Evolutionary conservation across 257 asterid genomes (phyloP), one percentile per base, ranked within the genome.

Genomic region (Asclepias syriaca): DNA sequence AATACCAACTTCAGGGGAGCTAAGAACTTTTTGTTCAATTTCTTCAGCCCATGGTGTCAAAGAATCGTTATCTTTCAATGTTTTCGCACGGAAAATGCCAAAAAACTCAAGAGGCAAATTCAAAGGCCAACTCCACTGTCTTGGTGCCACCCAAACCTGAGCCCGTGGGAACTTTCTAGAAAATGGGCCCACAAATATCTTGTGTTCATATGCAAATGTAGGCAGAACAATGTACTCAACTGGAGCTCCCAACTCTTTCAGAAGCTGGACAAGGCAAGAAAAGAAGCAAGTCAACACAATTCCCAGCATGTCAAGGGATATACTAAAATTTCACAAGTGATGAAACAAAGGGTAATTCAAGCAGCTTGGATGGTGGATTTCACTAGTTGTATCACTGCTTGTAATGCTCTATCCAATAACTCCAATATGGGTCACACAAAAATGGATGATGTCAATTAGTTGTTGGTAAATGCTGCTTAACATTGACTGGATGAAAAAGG

Each of bases 71-170:
- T 91, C 89, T 73, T 68, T 45, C 77, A 94, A 83, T 27, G 87
- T 83, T 68, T 79, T 87, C 75, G 98, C 84, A 32, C 95, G 88
- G 74, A 94, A 94, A 69, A 94, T 85, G 76, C 98, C 98, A 65
- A 91, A 94, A 83, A 94, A 94, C 70, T 91, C 96, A 29, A 91
- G 96, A 51, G 96, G 97, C 71, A 94, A 75, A 75, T 94, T 94
- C 48, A 94, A 72, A 51, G 98, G 98, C 96, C 97, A 89, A 77
- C 97, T 94, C 98, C 98, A 91, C 77, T 94, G 98, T 83, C 98
- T 84, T 39, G 98, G 98, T 15, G 98, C 96, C 56, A 94, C 97
- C 97, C 98, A 94, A n/a, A 91, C 89, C 82, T 84, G 88, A 68
- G 97, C 97, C 77, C 27, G 64, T 18, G 97, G 97, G 67, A 94